Evolutionary conservation across 768 basidiomycete genomes (phyloP), one percentile per base, ranked within the genome.

Genomic region (Cubamyces sp.): DNA sequence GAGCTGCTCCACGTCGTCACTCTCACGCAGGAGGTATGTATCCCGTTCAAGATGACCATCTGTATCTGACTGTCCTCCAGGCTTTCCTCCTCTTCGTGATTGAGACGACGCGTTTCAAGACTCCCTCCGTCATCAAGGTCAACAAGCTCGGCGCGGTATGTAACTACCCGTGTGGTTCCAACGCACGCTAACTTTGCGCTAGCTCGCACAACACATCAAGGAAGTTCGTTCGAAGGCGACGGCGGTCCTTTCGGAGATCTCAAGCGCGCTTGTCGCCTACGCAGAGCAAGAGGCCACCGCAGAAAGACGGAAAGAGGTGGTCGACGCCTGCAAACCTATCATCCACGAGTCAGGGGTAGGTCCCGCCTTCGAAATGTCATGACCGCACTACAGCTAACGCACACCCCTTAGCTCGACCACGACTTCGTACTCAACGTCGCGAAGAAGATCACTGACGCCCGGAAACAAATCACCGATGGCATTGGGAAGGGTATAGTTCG

Each of bases 31-130:
- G 93, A 95, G 79, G 92, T 85, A 61, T 57, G 55, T 57, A 41
- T 41, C 48, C 25, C 50, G 28, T 43, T 6, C 53, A 16, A 50
- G 23, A 11, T n/a, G 21, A 50, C 54, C 3, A 21, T n/a, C n/a
- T 28, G 19, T 42, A 16, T 40, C 19, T 52, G 5, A 61, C 7
- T 25, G 15, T 26, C 25, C 4, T 41, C 14, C 52, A 93, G 91
- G 92, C 88, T 3, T 85, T 91, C 68, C 78, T 92, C 47, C 75
- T 94, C 1, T 82, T 94, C 62, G 74, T 79, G 21, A 77, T 89
- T n/a, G 88, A 87, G 70, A 87, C 87, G 0, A 68, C 84, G 54
- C 85, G 92, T 14, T 94, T 93, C 80, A 92, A 90, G 71, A 74
- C 84, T 8, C 73, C 85, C 3, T 83, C 87, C 0, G 79, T 89